Base-by-base conservation (phyloP, 2,329 filamentous ascomycete species). In the Penicillium concentricum region DNA sequence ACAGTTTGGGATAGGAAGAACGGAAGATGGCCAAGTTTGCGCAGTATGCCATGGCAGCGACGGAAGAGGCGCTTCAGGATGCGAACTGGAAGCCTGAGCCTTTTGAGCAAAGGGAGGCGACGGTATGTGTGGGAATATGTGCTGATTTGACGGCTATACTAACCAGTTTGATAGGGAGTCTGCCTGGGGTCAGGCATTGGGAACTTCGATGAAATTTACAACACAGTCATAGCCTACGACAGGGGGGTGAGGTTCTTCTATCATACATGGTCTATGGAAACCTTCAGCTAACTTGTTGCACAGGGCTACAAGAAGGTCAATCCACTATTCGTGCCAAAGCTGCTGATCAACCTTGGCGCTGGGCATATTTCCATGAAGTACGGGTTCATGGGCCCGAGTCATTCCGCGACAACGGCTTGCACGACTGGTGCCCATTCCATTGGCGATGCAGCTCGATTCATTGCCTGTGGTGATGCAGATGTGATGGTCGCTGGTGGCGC, bases 401-500 rank as follows among this genome's bases (percentile, higher is more conserved):
- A 97, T 74, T 86, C 93, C 2, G 91, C 86, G 38, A 96, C 93
- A 0, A 99, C 94, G 13, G 94, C 94, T 56, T 99, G 94, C 73
- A 97, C 94, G 0, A 99, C 94, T 0, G 94, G 94, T 12, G 91
- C 93, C 1, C 94, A 99, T 76, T 92, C 92, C 1, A 87, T 99
- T 48, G 94, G 93, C 18, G 94, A 99, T 72, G 94, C 94, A 6
- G 87, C 90, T n/a, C 86, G 93, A 18, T 91, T 97, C 71, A 93
- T 99, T 60, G 85, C 88, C n/a, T 87, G 87, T 69, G 92, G 92
- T 7, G 93, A 97, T 71, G 93, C 93, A 44, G 84, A 96, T 72
- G 88, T 97, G 53, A 97, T 99, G 92, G 78, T 99, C 9, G 92
- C 94, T n/a, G 94, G 94, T 41, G 93, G 93, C 28, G 86, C 93